Evolutionary conservation across 208 protist species (phyloP).

Genomic region (Trypanosoma avium): DNA sequence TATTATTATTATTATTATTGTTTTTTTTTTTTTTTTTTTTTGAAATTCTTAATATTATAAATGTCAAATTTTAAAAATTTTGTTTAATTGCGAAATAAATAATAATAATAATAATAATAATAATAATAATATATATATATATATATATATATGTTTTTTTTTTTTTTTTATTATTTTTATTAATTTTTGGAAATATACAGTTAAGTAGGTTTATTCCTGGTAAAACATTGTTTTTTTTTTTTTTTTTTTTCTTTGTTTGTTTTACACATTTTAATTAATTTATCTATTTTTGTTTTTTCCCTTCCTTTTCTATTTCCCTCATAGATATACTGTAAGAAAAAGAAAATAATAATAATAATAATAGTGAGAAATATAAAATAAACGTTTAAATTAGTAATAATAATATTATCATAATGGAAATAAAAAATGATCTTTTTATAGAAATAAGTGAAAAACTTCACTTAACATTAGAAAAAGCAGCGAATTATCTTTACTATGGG

Average conservation of each 20-base stretch:
- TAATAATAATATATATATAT: neutral
- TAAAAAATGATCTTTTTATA: neutral
- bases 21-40: neutral
- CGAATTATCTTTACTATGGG: conserved; percentile 6
- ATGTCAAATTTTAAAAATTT: neutral
- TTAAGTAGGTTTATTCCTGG: no score
- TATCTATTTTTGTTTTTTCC: neutral
- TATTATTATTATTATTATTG: neutral
- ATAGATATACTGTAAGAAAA: neutral
- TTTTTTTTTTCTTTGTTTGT: neutral
- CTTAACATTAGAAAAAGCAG: conserved; percentile 8
- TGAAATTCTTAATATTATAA: neutral
- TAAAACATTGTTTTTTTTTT: neutral
- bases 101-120: neutral
- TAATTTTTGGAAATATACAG: no score
- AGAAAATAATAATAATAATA: neutral
- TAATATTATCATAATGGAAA: no score
- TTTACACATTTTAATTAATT: neutral
- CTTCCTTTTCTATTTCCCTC: neutral
- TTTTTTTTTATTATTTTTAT: no score
- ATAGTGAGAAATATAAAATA: neutral
- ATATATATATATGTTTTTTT: neutral
- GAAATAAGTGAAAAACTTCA: conserved; percentile 14
- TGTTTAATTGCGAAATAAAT: neutral
- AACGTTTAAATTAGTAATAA: no score